A percentile compares a stretch with the other conserved stretches of the same genome.
Conservation (phyloP, 1,284 basidiomycete genomes). For the Schizophyllum commune region DNA sequence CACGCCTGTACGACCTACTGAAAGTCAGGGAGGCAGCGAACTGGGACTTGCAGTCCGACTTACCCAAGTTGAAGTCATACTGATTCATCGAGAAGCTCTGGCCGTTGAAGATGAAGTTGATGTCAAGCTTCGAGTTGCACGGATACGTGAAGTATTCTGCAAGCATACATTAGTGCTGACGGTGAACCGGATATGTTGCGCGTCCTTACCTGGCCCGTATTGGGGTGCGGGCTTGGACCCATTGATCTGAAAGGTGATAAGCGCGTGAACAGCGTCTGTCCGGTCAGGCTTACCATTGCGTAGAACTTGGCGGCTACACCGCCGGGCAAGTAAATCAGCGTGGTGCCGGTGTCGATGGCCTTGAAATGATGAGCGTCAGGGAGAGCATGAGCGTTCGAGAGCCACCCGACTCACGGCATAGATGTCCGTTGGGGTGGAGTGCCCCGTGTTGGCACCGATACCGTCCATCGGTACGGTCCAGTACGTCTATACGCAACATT, state of each 20-base stretch:
- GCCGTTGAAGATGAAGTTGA: slow-evolving; percentile 49
- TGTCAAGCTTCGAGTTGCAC: slow-evolving; percentile 27
- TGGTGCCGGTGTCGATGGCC: slow-evolving; percentile 58
- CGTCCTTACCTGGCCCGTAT: slow-evolving; percentile 32
- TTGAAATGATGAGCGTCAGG: slow-evolving; percentile 15
- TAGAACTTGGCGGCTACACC: slow-evolving; percentile 34
- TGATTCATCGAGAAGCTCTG: slow-evolving; percentile 41
- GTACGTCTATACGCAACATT: slow-evolving; percentile 33
- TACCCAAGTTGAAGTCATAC: slow-evolving; percentile 64
- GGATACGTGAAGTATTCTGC: slow-evolving; percentile 45
- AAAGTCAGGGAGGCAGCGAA: neutral
- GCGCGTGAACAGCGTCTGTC: too few species aligned
- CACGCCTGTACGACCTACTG: slow-evolving; percentile 16
- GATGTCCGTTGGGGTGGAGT: slow-evolving; percentile 17
- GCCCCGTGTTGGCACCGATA: slow-evolving; percentile 24
- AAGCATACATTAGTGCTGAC: neutral
- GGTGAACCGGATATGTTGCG: neutral
- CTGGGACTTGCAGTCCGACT: slow-evolving; percentile 4
- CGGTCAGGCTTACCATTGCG: too few species aligned
- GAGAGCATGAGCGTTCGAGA: neutral
- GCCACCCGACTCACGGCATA: slow-evolving; percentile 28
- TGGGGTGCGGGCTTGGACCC: slow-evolving; percentile 31
- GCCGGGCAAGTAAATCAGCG: slow-evolving; percentile 46
- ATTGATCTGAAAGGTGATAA: slow-evolving; percentile 33
- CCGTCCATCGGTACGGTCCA: slow-evolving; percentile 46